These are phyloP conservation scores for Boletus sp. DNA, from an alignment of 1,284 basidiomycete species.

Conservation along the genomic window DNA sequence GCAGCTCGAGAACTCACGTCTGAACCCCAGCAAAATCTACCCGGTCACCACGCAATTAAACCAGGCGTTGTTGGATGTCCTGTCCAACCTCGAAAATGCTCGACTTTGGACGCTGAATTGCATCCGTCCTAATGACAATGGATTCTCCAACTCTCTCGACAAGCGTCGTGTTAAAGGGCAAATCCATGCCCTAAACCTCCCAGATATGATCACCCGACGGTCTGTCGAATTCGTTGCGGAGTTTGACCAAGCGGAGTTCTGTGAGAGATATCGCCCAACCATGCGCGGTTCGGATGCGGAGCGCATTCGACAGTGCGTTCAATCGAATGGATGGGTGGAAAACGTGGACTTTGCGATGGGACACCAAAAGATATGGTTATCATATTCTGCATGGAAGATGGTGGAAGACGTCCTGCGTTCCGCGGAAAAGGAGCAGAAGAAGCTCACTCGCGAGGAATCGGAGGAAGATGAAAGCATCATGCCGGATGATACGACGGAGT, in stretches of 20 bases:
- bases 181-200: slow-evolving; percentile 70
- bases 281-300: slow-evolving; percentile 70
- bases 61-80: slow-evolving; percentile 69
- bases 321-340: slow-evolving; percentile 74
- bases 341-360: slow-evolving; percentile 74
- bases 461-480: slow-evolving; percentile 56
- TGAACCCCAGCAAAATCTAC: slow-evolving; percentile 76
- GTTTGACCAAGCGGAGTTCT: slow-evolving; percentile 65
- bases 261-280: slow-evolving; percentile 73
- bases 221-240: slow-evolving; percentile 70
- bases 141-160: slow-evolving; percentile 85
- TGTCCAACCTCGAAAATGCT: slow-evolving; percentile 62
- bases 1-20: slow-evolving; percentile 41
- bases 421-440: slow-evolving; percentile 64
- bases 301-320: slow-evolving; percentile 67
- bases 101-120: slow-evolving; percentile 80
- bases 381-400: slow-evolving; percentile 79
- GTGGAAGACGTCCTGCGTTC: slow-evolving; percentile 79
- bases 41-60: slow-evolving; percentile 84
- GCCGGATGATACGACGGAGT: slow-evolving; percentile 61
- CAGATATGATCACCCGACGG: slow-evolving; percentile 68
- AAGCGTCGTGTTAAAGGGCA: slow-evolving; percentile 82
- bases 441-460: slow-evolving; percentile 41
- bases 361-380: slow-evolving; percentile 69
- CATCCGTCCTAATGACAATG: slow-evolving; percentile 88